These are phyloP conservation scores for Hypoxylon cercidicola DNA, from an alignment of 495 filamentous ascomycete genomes.

Conservation along the genomic window DNA sequence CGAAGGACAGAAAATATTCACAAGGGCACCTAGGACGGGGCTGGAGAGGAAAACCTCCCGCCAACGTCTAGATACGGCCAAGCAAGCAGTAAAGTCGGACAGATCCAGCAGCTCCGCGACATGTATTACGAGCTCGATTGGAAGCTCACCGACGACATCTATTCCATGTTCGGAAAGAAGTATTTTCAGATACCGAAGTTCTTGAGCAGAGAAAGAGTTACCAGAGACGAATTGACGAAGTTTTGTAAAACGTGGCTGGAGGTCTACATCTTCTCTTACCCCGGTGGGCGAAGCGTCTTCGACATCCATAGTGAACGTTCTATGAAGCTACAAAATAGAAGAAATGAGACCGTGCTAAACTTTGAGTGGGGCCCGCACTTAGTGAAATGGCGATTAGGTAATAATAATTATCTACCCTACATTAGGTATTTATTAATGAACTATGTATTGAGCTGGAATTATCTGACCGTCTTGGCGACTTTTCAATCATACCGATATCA, in stretches of 20 bases:
- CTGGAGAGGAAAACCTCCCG: constrained; percentile 40
- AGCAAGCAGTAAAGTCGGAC: constrained; percentile 32
- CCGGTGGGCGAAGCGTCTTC: background rate
- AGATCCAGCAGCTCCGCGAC: constrained; percentile 42
- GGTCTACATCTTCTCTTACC: background rate
- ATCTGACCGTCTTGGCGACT: too few relatives aligned
- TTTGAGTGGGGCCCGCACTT: too few relatives aligned
- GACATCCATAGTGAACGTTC: constrained; percentile 17
- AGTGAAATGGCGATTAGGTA: too few relatives aligned
- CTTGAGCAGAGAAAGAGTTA: constrained; percentile 31
- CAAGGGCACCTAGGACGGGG: constrained; percentile 30
- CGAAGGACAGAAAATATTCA: constrained; percentile 35
- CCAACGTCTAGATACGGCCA: constrained; percentile 50
- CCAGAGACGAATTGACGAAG: constrained; percentile 22
- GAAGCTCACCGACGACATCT: constrained; percentile 47
- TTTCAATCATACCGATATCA: too few relatives aligned
- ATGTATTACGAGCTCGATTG: constrained; percentile 45
- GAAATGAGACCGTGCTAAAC: too few relatives aligned
- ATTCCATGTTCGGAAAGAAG: constrained; percentile 32
- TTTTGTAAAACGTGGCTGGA: constrained; percentile 9
- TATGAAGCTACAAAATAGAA: too few relatives aligned
- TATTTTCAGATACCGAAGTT: constrained; percentile 40
- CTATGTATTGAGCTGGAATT: too few relatives aligned
- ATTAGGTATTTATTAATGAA: too few relatives aligned
- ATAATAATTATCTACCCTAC: too few relatives aligned